Evolutionary conservation across 1,284 basidiomycete genomes (phyloP), one percentile per base, ranked within the genome.

Genomic region (Malassezia japonica): DNA sequence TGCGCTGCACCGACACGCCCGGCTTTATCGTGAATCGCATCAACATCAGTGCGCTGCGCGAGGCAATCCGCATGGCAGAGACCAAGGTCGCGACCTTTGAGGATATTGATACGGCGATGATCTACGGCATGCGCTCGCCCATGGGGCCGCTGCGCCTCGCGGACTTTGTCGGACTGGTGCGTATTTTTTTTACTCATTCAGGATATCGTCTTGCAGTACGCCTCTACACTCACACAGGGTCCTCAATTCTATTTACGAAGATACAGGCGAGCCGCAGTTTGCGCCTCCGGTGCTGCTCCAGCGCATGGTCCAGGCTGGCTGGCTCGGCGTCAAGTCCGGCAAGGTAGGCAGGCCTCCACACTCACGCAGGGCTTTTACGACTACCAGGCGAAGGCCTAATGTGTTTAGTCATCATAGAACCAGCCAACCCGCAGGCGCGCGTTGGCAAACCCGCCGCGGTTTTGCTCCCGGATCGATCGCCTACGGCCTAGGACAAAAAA

Each of bases 251-350:
- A 46, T 70, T 8, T 56, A 62, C 50, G 44, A 57, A 13, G 90
- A 91, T 55, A 92, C 87, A 10, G 82, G 85, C 0, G 91, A 96
- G 75, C 86, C 85, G n/a, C 95, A 96, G 75, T 96, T 95, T 74
- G 81, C 91, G n/a, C 90, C 91, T 0, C 84, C 85, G 46, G 80
- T 91, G 20, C 78, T 96, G 21, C 79, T 96, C 9, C 85, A 89
- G 61, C 79, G 88, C 29, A 95, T 95, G 91, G 91, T 96, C 8
- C 87, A 95, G 71, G 92, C 91, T 15, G 85, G 86, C 33, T 95
- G 87, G 87, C 79, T 84, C 50, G 91, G 91, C n/a, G 85, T 81
- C 77, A 95, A 91, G 78, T 85, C 56, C 27, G 65, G 65, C 36
- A 64, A 66, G 57, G 63, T 63, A 50, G 21, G 60, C 56, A 4